Percentiles rank a stretch among this genome's conserved stretches.
phyloP scores from a whole-genome alignment of 192 early-diverging fungal genomes.

The Tieghemiomyces parasiticus region DNA sequence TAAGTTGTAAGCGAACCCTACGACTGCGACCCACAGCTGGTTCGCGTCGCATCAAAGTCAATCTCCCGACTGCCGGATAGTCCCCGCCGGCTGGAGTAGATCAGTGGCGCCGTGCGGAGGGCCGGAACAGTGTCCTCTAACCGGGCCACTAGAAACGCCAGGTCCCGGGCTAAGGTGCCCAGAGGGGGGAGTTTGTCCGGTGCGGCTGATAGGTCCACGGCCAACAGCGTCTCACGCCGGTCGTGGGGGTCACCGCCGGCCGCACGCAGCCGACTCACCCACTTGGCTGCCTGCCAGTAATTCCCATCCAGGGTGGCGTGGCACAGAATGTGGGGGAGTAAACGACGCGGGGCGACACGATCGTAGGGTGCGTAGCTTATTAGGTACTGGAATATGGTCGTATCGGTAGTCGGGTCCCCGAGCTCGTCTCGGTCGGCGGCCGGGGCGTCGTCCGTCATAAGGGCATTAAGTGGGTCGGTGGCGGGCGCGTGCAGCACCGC shows the following conservation, averaged over 20 bases:
- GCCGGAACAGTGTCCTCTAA: background rate
- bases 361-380: constrained; percentile 9
- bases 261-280: background rate
- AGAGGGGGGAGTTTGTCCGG: background rate
- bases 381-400: constrained; percentile 9
- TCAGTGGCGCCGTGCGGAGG: background rate
- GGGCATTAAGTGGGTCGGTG: background rate
- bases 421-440: background rate
- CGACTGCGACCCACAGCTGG: background rate
- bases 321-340: constrained; percentile 1
- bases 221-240: background rate
- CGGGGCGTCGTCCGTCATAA: background rate
- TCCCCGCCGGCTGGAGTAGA: background rate
- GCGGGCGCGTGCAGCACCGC: constrained; percentile 8
- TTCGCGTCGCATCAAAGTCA: background rate
- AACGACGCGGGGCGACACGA: background rate
- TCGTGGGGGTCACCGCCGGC: background rate
- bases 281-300: constrained; percentile 8
- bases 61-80: background rate
- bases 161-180: background rate
- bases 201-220: background rate
- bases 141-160: background rate
- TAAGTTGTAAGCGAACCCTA: too few species aligned
- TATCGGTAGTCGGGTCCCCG: constrained; percentile 8
- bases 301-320: background rate